These are phyloP conservation scores for Thraustotheca clavata DNA, from an alignment of 352 stramenopile genomes.

Conservation along the genomic window DNA sequence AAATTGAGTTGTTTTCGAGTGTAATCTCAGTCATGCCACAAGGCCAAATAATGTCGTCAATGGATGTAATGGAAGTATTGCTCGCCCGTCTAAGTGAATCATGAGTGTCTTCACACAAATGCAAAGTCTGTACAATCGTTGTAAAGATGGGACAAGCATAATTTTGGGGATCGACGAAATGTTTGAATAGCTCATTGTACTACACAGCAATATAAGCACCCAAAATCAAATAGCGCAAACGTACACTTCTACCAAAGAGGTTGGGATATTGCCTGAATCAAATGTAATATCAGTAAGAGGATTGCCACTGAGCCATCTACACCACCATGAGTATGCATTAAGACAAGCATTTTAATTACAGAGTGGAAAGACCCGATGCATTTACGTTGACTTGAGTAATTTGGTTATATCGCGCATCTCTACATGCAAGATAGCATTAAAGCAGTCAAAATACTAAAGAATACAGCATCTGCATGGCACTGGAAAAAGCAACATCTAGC, in stretches of 20 bases:
- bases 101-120: not conserved
- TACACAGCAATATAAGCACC: not conserved
- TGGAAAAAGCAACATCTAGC: not conserved
- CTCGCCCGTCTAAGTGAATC: not conserved
- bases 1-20: slow-evolving; percentile 10
- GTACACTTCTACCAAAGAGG: not conserved
- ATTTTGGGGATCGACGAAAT: not conserved
- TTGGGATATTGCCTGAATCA: not conserved
- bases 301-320: slow-evolving; percentile 5
- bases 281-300: not conserved
- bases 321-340: not conserved
- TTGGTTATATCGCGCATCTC: not conserved
- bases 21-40: not conserved
- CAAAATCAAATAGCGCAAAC: not conserved
- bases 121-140: not conserved
- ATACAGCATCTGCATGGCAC: not conserved
- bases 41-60: not conserved
- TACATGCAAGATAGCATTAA: not conserved
- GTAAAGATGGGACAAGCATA: not conserved
- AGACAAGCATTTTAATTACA: slow-evolving; percentile 3
- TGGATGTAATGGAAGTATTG: slow-evolving; percentile 11
- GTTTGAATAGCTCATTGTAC: not conserved
- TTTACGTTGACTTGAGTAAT: not conserved
- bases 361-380: not conserved
- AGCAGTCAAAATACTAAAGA: not conserved